phyloP scores from a whole-genome alignment of 345 rosid species.

The Reutealis trisperma region DNA sequence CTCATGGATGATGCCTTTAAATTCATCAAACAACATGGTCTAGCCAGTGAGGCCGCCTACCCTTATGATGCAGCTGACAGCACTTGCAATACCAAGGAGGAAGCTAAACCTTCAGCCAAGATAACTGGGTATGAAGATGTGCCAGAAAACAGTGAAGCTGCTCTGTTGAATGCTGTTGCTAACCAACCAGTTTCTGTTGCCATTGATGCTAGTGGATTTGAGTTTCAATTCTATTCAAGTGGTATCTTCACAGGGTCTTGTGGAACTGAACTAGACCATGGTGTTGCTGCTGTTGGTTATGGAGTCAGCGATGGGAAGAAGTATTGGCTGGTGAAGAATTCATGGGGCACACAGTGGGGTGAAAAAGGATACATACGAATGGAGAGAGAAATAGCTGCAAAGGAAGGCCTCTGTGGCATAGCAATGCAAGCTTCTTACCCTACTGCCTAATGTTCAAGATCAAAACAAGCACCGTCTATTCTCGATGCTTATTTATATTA shows the following conservation, averaged over 20 bases:
- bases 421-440: slow-evolving; percentile 42
- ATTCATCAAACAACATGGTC: slow-evolving; percentile 26
- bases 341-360: slow-evolving; percentile 42
- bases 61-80: slow-evolving; percentile 34
- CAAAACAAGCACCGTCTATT: not conserved
- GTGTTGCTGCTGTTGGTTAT: slow-evolving; percentile 29
- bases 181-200: slow-evolving; percentile 34
- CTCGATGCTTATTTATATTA: not conserved
- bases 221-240: slow-evolving; percentile 34
- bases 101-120: slow-evolving; percentile 16
- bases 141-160: slow-evolving; percentile 33
- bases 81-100: slow-evolving; percentile 26
- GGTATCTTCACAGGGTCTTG: slow-evolving; percentile 30
- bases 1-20: slow-evolving; percentile 40
- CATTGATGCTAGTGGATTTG: slow-evolving; percentile 31
- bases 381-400: slow-evolving; percentile 27
- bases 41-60: slow-evolving; percentile 28
- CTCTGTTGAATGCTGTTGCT: slow-evolving; percentile 34
- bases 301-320: slow-evolving; percentile 18
- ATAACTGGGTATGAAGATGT: slow-evolving; percentile 21
- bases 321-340: slow-evolving; percentile 45
- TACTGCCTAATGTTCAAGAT: slow-evolving; percentile 11
- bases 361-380: slow-evolving; percentile 39
- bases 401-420: slow-evolving; percentile 44
- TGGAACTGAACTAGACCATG: slow-evolving; percentile 35